Evolutionary conservation across 208 protist species (phyloP), one percentile per base, ranked within the genome.

Genomic region (Phytomonas sp.): DNA sequence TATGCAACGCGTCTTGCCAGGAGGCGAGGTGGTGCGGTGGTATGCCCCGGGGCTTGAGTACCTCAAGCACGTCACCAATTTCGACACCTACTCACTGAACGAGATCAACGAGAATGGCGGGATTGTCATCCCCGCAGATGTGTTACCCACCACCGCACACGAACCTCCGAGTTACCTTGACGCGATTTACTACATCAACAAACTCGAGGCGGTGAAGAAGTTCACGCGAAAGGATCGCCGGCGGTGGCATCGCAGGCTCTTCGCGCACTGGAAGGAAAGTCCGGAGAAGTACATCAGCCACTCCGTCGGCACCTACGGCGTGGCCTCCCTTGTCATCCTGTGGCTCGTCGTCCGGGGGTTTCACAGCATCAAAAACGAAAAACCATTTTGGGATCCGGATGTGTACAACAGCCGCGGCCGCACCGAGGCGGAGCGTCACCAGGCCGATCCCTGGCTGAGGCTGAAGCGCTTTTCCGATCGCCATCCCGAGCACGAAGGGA

Each of bases 81-180:
- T 93, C 69, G 91, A 96, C 51, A 94, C 85, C 20, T 94, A 94
- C 78, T 70, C 78, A 8, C 66, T 96, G 8, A 89, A 85, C 62
- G 91, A 93, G n/a, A 94, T 96, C 66, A 83, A 96, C 70, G 86
- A 93, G 68, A 84, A 94, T 43, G 91, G 91, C 23, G 88, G 91
- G 13, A 63, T 96, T 32, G 77, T 94, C 40, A 86, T 96, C 32
- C 91, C 91, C 0, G 33, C 83, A 0, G 86, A 94, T 72, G 85
- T 96, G 30, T 84, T 93, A 72, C 81, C 88, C 13, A 93, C 87
- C 0, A 71, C 85, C 5, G 61, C 84, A 0, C 77, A 87, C 65
- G 91, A 94, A 53, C 82, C 77, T 9, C 88, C 91, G 0, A 75
- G 76, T 36, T 91, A 80, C 68, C 81, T 79, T 32, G 88, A 94